These are phyloP conservation scores for Neopestalotiopsis sp. DNA, from an alignment of 2,329 filamentous ascomycete genomes.

Conservation along the genomic window DNA sequence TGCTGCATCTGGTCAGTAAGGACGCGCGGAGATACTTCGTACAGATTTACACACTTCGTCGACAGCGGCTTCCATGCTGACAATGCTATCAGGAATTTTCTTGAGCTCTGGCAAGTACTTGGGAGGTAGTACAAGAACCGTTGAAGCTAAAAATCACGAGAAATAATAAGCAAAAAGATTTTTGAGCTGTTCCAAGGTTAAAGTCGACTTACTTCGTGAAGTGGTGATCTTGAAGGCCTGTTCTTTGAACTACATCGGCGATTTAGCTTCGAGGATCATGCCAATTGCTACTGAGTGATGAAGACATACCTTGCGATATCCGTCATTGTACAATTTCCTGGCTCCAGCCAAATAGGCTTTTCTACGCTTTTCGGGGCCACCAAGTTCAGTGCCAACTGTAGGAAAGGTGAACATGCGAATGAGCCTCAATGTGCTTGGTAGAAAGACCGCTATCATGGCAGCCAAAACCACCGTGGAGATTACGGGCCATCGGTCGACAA, in stretches of 20 bases:
- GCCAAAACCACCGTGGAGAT: not conserved
- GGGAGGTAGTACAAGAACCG: conserved; percentile 5
- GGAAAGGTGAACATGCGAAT: conserved; percentile 19
- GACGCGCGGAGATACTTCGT: not conserved
- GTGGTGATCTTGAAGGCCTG: conserved; percentile 22
- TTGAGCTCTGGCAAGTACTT: conserved; percentile 10
- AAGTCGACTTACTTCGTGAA: not conserved
- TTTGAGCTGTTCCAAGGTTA: not conserved
- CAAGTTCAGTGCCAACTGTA: conserved; percentile 27
- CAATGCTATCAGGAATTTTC: not conserved
- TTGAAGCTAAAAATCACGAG: not conserved
- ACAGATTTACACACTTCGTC: not conserved
- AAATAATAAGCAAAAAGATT: not conserved
- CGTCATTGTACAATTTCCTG: conserved; percentile 28
- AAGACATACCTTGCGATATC: conserved; percentile 23
- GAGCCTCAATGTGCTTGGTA: not conserved
- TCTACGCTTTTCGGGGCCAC: conserved; percentile 27
- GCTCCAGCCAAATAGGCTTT: conserved; percentile 27
- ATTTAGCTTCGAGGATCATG: not conserved
- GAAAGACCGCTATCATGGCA: not conserved
- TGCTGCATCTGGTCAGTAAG: not conserved
- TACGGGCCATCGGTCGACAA: conserved; percentile 8
- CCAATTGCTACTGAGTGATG: not conserved
- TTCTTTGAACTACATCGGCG: conserved; percentile 21
- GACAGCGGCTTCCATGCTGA: conserved; percentile 6